Evolutionary conservation across 495 filamentous ascomycete species (phyloP), one percentile per base, ranked within the genome.

Genomic region (Penicillium simplicissimum): DNA sequence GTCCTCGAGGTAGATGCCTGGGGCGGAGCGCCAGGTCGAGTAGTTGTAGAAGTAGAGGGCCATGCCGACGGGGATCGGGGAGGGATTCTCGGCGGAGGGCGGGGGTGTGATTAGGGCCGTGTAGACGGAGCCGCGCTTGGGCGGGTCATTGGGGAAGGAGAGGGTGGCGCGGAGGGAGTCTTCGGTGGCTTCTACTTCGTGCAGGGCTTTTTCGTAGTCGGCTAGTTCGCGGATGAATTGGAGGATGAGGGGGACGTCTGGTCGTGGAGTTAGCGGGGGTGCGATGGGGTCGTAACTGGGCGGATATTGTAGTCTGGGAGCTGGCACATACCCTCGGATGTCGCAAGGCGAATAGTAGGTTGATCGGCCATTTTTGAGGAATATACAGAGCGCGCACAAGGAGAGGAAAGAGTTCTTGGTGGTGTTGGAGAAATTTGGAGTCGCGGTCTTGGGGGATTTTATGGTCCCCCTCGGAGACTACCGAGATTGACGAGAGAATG

Each of bases 1-100:
- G 71, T 98, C 95, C 71, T 98, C 95, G 13, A 98, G 88, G 69
- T 95, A 97, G 65, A 98, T 92, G 1, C 95, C 95, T 2, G 95
- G 89, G 10, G 84, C 83, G 4, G 88, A 85, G 38, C 88, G 85
- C 95, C 95, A 98, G 6, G 95, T 97, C 59, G 85, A 85, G 70
- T 89, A 92, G 70, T 86, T 90, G 71, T 83, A 81, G 80, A 88
- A 92, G 78, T 84, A 90, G 10, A 90, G 76, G 0, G 84, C 87
- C 79, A 87, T 83, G 55, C 83, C 85, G 5, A 84, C 84, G 47
- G 79, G 79, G 36, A 60, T 62, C 3, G 74, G 72, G 15, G 65
- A 40, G 15, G 76, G 70, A 36, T 55, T 67, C 1, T 69, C 67
- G 21, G 70, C 1, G 0, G 71, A 70, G 11, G 68, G 64, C 3